Conservation (phyloP, 371 early-diverging fungal species). For the Modicella reniformis region DNA sequence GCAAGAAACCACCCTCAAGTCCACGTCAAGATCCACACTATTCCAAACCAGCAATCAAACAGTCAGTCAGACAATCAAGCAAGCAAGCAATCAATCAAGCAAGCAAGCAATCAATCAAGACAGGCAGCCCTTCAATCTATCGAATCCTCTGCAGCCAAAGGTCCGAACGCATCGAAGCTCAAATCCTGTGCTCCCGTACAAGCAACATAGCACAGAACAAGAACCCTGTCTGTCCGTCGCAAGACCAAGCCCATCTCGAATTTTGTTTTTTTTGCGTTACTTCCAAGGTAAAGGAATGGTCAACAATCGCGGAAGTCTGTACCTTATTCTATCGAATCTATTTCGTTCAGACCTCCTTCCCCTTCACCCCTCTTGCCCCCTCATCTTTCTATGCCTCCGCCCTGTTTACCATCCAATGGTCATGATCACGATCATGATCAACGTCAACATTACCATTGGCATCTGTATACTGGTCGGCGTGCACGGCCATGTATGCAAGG, state of each 20-base stretch:
- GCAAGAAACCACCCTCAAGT: not conserved
- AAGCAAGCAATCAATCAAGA: not conserved
- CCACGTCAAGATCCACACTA: conserved; percentile 1
- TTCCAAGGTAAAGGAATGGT: conserved; percentile 28
- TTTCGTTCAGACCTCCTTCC: conserved; percentile 9
- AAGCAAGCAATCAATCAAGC: conserved; percentile 1
- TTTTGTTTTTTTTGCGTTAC: conserved; percentile 1
- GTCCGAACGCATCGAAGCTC: not conserved
- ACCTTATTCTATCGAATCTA: conserved; percentile 5
- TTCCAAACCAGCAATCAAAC: conserved; percentile 3
- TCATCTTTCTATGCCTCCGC: not conserved
- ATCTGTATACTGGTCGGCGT: conserved; percentile 7
- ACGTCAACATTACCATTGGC: conserved; percentile 7
- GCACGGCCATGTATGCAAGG: not conserved
- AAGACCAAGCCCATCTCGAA: conserved; percentile 10
- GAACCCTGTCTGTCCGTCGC: conserved; percentile 3
- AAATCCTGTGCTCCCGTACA: not conserved
- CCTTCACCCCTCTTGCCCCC: not conserved
- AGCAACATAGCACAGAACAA: not conserved
- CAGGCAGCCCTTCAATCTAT: not conserved
- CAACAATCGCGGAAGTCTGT: not conserved
- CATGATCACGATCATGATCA: not conserved
- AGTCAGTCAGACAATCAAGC: conserved; percentile 10
- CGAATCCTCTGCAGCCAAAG: conserved; percentile 1
- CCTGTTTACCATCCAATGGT: not conserved